phyloP scores from a whole-genome alignment of 371 early-diverging fungal genomes.

The Mortierella sp. region DNA sequence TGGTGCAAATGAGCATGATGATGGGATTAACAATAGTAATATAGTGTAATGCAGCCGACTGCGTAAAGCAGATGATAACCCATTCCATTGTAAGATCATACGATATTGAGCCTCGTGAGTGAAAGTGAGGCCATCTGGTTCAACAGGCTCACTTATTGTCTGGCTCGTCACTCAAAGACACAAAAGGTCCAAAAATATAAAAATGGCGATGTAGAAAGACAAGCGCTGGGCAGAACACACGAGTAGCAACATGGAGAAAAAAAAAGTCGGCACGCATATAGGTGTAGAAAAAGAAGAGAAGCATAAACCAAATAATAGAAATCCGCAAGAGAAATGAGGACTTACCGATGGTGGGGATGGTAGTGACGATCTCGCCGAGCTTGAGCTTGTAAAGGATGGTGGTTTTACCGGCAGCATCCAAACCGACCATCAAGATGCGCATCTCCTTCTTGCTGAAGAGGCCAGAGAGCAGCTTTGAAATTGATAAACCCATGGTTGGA shows the following conservation, averaged over 20 bases:
- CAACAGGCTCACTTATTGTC: background rate
- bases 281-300: background rate
- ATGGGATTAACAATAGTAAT: background rate
- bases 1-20: slow-evolving; percentile 3
- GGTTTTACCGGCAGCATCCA: slow-evolving; percentile 97
- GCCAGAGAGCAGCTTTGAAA: slow-evolving; percentile 65
- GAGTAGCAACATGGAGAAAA: background rate
- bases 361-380: slow-evolving; percentile 97
- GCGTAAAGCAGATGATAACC: background rate
- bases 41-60: background rate
- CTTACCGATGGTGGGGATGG: slow-evolving; percentile 97
- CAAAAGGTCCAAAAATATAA: background rate
- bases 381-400: slow-evolving; percentile 90
- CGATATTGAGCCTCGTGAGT: background rate
- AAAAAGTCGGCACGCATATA: background rate
- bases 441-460: slow-evolving; percentile 83
- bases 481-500: slow-evolving; percentile 67
- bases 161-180: background rate
- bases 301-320: background rate
- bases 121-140: background rate
- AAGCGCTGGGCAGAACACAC: background rate
- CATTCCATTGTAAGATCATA: background rate
- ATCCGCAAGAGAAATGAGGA: background rate
- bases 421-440: slow-evolving; percentile 93
- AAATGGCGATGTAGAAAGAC: background rate